Evolutionary conservation across 1,139 yeast species (phyloP).

Genomic region (Nematodospora anomalae): DNA sequence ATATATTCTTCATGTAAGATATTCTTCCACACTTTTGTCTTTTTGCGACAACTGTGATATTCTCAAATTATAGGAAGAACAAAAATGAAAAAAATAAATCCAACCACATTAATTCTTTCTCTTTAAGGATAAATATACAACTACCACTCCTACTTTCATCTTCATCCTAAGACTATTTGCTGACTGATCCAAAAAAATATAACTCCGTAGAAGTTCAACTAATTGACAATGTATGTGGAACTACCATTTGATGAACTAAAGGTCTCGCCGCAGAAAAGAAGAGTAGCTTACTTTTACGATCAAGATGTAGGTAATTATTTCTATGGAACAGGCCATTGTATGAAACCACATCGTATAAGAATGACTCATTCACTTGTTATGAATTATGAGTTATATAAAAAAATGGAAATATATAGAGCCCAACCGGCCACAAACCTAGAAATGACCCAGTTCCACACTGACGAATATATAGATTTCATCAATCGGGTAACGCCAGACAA

Average conservation of each 20-base stretch:
- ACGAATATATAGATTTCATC: conserved; percentile 91
- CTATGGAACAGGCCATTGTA: conserved; percentile 97
- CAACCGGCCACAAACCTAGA: conserved; percentile 98
- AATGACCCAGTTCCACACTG: conserved; percentile 98
- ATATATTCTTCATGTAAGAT: too few species aligned
- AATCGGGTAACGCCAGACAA: conserved; percentile 95
- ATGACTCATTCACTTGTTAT: conserved; percentile 96
- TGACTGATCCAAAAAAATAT: too few species aligned
- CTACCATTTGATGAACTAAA: conserved; percentile 49
- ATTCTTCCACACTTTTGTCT: too few species aligned
- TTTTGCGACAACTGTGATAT: too few species aligned
- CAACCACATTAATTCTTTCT: too few species aligned
- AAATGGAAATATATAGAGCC: conserved; percentile 96
- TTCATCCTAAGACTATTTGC: too few species aligned
- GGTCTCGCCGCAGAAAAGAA: conserved; percentile 41
- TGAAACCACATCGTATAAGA: conserved; percentile 98
- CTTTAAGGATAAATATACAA: too few species aligned
- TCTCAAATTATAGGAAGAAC: too few species aligned
- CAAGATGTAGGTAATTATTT: conserved; percentile 97
- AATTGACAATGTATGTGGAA: conserved; percentile 35
- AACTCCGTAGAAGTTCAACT: too few species aligned
- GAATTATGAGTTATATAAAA: conserved; percentile 95
- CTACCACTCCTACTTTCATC: too few species aligned
- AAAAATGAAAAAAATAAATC: too few species aligned
- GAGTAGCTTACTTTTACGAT: conserved; percentile 51